A percentile compares a stretch with the other conserved stretches of the same genome.
Conservation (phyloP, 2,329 filamentous ascomycete genomes). For the Talaromyces amestolkiae region DNA sequence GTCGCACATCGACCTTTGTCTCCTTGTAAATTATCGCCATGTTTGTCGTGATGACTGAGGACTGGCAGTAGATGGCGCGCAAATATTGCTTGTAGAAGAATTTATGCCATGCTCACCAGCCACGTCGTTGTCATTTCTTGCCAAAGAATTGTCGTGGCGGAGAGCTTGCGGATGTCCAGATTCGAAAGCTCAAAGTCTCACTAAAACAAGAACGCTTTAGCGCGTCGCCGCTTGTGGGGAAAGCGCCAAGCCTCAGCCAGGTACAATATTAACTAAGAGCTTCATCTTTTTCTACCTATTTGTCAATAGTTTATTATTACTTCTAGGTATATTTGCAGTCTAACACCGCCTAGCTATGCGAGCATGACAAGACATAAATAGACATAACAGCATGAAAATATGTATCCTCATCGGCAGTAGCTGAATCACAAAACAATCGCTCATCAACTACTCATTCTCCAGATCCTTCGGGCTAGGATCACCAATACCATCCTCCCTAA, state of each 20-base stretch:
- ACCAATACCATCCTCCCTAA: constrained; percentile 93
- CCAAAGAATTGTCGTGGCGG: constrained; percentile 7
- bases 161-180: constrained; percentile 12
- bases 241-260: constrained; percentile 12
- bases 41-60: constrained; percentile 26
- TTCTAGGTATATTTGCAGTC: constrained; percentile 1
- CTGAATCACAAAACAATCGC: background rate
- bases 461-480: constrained; percentile 94
- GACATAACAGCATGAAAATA: constrained; percentile 3
- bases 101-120: constrained; percentile 15
- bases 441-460: constrained; percentile 67
- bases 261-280: background rate
- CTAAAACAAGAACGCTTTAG: constrained; percentile 12
- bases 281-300: background rate
- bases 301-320: background rate
- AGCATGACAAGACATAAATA: background rate
- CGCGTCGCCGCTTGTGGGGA: constrained; percentile 13
- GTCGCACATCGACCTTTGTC: constrained; percentile 79
- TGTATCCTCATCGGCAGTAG: background rate
- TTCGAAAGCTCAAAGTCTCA: constrained; percentile 5
- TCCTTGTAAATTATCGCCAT: constrained; percentile 81
- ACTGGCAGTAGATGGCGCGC: constrained; percentile 19
- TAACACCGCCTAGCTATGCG: constrained; percentile 6
- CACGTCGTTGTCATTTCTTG: background rate
- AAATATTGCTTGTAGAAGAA: constrained; percentile 21